Evolutionary conservation across 2,329 filamentous ascomycete genomes (phyloP).

Genomic region (Shiraia sp.): DNA sequence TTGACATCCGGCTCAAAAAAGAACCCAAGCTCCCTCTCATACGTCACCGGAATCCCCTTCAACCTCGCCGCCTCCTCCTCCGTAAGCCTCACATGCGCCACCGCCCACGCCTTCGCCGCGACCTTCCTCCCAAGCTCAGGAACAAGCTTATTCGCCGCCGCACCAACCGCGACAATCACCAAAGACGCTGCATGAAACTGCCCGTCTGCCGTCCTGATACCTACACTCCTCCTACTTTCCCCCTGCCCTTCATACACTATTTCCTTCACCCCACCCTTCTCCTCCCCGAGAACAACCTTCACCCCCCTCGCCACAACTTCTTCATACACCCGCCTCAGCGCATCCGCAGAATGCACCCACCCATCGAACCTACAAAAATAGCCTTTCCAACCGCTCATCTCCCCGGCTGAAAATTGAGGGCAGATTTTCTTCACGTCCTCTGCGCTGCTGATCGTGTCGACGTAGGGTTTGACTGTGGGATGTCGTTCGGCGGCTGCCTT

Average conservation of each 20-base stretch:
- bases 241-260: constrained; percentile 45
- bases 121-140: constrained; percentile 57
- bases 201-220: constrained; percentile 46
- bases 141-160: constrained; percentile 52
- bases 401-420: constrained; percentile 53
- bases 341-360: constrained; percentile 60
- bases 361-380: constrained; percentile 63
- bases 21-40: constrained; percentile 65
- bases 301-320: constrained; percentile 49
- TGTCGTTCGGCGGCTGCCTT: constrained; percentile 47
- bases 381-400: constrained; percentile 59
- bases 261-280: constrained; percentile 43
- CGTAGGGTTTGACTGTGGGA: constrained; percentile 47
- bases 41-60: constrained; percentile 63
- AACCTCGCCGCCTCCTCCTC: constrained; percentile 58
- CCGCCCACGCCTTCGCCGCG: constrained; percentile 61
- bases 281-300: constrained; percentile 50
- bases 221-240: constrained; percentile 30
- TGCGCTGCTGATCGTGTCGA: constrained; percentile 13
- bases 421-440: constrained; percentile 49
- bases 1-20: constrained; percentile 67
- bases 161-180: constrained; percentile 59
- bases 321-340: constrained; percentile 53
- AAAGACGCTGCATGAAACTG: constrained; percentile 44
- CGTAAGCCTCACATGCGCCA: constrained; percentile 63